These are phyloP conservation scores for Boletus sp. DNA, from an alignment of 768 basidiomycete species.

Conservation along the genomic window DNA sequence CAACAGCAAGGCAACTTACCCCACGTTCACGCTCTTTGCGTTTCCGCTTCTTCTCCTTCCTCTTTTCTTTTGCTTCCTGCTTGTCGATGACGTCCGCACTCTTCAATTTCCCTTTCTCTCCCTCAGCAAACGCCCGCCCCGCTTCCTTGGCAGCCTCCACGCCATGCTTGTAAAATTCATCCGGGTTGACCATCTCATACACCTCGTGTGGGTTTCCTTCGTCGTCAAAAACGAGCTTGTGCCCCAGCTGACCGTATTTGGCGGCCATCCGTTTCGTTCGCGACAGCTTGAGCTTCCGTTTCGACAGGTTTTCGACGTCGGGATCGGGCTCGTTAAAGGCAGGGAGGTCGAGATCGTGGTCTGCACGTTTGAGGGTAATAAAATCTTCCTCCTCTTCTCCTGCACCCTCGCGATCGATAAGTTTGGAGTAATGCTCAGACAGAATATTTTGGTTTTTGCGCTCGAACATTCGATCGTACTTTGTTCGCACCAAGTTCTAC, in stretches of 20 bases:
- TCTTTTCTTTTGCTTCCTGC: slow-evolving; percentile 82
- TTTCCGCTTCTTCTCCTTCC: slow-evolving; percentile 88
- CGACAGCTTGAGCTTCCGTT: slow-evolving; percentile 77
- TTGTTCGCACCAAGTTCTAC: slow-evolving; percentile 65
- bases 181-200: slow-evolving; percentile 77
- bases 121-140: slow-evolving; percentile 66
- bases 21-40: slow-evolving; percentile 71
- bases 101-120: slow-evolving; percentile 69
- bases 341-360: slow-evolving; percentile 76
- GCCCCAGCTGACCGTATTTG: slow-evolving; percentile 54
- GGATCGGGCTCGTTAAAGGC: slow-evolving; percentile 32
- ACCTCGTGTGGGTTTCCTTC: slow-evolving; percentile 76
- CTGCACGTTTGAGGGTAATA: slow-evolving; percentile 87
- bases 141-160: slow-evolving; percentile 61
- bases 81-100: slow-evolving; percentile 73
- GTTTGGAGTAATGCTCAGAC: slow-evolving; percentile 84
- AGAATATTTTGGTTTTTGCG: slow-evolving; percentile 92
- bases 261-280: slow-evolving; percentile 69
- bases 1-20: slow-evolving; percentile 15
- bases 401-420: slow-evolving; percentile 65
- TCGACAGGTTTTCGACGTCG: slow-evolving; percentile 61
- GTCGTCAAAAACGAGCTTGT: slow-evolving; percentile 89
- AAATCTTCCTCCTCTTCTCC: slow-evolving; percentile 70
- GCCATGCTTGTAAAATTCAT: slow-evolving; percentile 69
- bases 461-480: slow-evolving; percentile 98